These are phyloP conservation scores for Dactylonectria estremocensis DNA, from an alignment of 2,329 filamentous ascomycete species.

Conservation along the genomic window DNA sequence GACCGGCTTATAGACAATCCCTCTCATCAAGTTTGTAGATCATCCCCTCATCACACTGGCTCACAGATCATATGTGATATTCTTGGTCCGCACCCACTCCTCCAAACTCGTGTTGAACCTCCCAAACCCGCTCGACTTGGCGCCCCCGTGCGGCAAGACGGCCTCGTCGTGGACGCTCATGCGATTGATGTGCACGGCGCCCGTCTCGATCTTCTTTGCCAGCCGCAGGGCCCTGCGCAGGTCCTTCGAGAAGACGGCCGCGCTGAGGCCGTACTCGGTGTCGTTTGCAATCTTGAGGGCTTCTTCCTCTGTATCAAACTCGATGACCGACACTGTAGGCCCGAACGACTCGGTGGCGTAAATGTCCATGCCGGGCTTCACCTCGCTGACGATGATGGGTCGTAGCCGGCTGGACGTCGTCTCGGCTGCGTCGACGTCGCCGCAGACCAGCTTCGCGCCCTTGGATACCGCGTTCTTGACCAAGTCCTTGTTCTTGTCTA, in stretches of 20 bases:
- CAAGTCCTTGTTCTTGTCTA: slow-evolving; percentile 66
- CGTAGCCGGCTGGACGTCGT: slow-evolving; percentile 61
- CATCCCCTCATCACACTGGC: not conserved
- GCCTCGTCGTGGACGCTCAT: slow-evolving; percentile 34
- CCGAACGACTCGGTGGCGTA: slow-evolving; percentile 84
- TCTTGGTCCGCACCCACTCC: slow-evolving; percentile 29
- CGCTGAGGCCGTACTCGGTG: slow-evolving; percentile 81
- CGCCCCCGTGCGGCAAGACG: slow-evolving; percentile 29
- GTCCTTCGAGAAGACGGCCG: slow-evolving; percentile 80
- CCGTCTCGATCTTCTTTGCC: slow-evolving; percentile 74
- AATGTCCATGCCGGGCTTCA: slow-evolving; percentile 76
- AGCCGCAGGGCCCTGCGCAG: slow-evolving; percentile 70
- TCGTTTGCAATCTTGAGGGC: slow-evolving; percentile 83
- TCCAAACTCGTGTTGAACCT: slow-evolving; percentile 27
- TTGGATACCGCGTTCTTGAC: slow-evolving; percentile 68
- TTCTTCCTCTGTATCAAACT: slow-evolving; percentile 78
- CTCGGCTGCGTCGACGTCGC: slow-evolving; percentile 51
- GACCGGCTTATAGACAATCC: slow-evolving; percentile 4
- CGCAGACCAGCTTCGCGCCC: slow-evolving; percentile 70
- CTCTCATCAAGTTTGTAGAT: no score
- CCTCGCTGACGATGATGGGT: slow-evolving; percentile 76
- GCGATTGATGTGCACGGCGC: slow-evolving; percentile 60
- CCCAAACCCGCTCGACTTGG: slow-evolving; percentile 33
- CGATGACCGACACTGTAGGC: slow-evolving; percentile 77
- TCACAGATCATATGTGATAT: slow-evolving; percentile 26